Percentiles rank a stretch among this genome's conserved stretches.
Evolutionary conservation across 306 rosid genomes (phyloP).

Genomic region (Quercus ilex): DNA sequence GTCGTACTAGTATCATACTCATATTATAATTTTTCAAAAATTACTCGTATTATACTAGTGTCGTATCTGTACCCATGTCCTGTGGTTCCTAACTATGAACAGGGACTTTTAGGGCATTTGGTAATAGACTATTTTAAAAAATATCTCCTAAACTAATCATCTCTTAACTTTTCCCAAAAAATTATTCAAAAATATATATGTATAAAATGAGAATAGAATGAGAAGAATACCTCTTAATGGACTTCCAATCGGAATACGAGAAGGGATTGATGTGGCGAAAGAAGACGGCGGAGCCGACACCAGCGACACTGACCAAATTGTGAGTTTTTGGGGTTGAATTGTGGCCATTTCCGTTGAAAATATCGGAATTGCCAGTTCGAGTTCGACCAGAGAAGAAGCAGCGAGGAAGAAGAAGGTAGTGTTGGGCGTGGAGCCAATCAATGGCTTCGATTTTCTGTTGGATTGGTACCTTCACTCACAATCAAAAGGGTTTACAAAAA

Average conservation of each 20-base stretch:
- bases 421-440: conserved; percentile 81
- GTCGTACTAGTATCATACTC: rapidly evolving
- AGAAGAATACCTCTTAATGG: conserved; percentile 64
- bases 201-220: not conserved
- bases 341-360: conserved; percentile 18
- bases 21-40: no score
- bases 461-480: conserved; percentile 63
- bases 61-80: no score
- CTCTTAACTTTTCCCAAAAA: not conserved
- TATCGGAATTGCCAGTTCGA: not conserved
- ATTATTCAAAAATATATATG: not conserved
- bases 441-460: conserved; percentile 72
- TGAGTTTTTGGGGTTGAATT: not conserved
- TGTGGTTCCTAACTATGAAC: no score
- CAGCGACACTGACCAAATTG: conserved; percentile 66
- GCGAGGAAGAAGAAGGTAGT: conserved; percentile 60
- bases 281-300: conserved; percentile 81
- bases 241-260: conserved; percentile 68
- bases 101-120: no score
- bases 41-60: no score
- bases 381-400: conserved; percentile 69
- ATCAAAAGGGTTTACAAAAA: not conserved
- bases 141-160: no score
- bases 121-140: no score
- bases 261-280: conserved; percentile 59